Percentiles rank a stretch among this genome's conserved stretches.
These are phyloP conservation scores for Russula ochroleuca DNA, from an alignment of 768 basidiomycete genomes.

Conservation along the genomic window DNA sequence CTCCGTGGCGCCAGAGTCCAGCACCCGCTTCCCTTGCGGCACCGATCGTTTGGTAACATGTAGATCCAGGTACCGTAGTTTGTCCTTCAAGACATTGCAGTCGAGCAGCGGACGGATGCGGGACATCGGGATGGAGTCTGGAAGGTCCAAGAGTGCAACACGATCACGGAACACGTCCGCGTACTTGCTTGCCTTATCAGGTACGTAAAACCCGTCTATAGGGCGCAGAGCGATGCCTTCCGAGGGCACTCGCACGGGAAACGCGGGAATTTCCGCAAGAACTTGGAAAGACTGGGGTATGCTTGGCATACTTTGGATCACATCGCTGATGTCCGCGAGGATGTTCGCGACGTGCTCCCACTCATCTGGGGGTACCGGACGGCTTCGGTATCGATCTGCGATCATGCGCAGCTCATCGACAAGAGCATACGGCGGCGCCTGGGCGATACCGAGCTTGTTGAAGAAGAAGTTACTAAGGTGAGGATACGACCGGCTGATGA, in stretches of 20 bases:
- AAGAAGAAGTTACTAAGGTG: slow-evolving; percentile 26
- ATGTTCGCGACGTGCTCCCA: slow-evolving; percentile 19
- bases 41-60: slow-evolving; percentile 13
- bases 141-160: slow-evolving; percentile 24
- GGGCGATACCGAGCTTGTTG: slow-evolving; percentile 19
- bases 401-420: slow-evolving; percentile 26
- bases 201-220: slow-evolving; percentile 28
- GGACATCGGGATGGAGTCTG: background rate
- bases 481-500: slow-evolving; percentile 22
- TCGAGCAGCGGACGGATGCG: slow-evolving; percentile 23
- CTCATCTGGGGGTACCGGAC: background rate
- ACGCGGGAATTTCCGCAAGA: slow-evolving; percentile 14
- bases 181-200: slow-evolving; percentile 26
- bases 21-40: slow-evolving; percentile 14
- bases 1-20: slow-evolving; percentile 11
- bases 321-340: slow-evolving; percentile 25
- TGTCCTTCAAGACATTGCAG: slow-evolving; percentile 16
- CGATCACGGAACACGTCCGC: slow-evolving; percentile 17
- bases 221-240: slow-evolving; percentile 9
- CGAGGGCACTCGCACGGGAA: slow-evolving; percentile 16
- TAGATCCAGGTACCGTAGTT: slow-evolving; percentile 16
- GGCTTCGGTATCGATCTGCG: background rate
- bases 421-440: slow-evolving; percentile 24
- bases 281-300: slow-evolving; percentile 7
- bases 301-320: background rate